Base-by-base conservation (phyloP, 306 rosid genomes). In the Malus orientalis region DNA sequence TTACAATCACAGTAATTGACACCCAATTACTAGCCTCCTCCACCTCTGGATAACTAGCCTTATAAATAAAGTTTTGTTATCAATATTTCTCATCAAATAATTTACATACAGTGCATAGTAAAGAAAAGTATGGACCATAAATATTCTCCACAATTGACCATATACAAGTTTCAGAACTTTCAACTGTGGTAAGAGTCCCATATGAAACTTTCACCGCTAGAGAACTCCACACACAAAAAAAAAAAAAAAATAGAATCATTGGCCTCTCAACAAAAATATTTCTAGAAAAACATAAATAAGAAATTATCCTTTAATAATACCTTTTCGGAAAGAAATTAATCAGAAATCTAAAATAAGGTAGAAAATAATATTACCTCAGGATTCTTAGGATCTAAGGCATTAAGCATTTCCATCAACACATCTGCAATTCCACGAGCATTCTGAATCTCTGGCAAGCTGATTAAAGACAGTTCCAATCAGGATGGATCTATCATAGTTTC, bases 331-430 rank as follows among this genome's bases (percentile, higher is more conserved):
- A 54, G n/a, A 36, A 27, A 6, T 16, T 29, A 25, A 49, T 27
- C 6, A 69, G 32, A 27, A 49, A 15, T 29, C 0, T 19, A 13
- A 42, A 30, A 51, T 23, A 38, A 13, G 38, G 10, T 36, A 58
- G 54, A 33, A 7, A 70, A 67, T 54, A 61, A 2, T 47, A 78
- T 75, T 80, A 92, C 99, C 99, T 86, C 85, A 33, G 89, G 87
- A 49, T 82, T 92, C 83, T 87, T 88, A 45, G 90, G 93, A 85
- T 87, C 93, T 90, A 92, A 87, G 29, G 91, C 98, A 71, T 82
- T 81, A 69, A 96, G 96, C 93, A 96, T 96, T 79, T 96, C 99
- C 83, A 82, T 84, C 84, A 96, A 87, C 60, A 96, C 91, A 86
- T 91, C 93, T 53, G 92, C 88, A 65, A 96, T 49, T 71, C 97